Base-by-base conservation (phyloP, 1,284 basidiomycete genomes). In the Ceratobasidium sp. region DNA sequence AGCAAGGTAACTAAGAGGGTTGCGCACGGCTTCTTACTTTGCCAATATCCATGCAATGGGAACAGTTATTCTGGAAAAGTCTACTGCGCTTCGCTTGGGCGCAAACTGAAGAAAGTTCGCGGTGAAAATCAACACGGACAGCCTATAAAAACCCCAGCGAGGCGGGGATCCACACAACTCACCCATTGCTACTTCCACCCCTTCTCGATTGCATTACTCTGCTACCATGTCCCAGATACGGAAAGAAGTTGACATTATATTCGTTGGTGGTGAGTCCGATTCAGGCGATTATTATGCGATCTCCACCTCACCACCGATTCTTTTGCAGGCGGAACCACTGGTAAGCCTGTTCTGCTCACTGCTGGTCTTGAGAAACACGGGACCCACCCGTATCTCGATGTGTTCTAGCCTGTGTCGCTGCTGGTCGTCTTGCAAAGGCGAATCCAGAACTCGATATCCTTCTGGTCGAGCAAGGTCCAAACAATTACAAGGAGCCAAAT, bases 401-500 rank as follows among this genome's bases (percentile, higher is more conserved):
- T 6, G 21, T 50, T 23, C 13, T 33, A 66, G 62, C 52, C 2
- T 66, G 62, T 27, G 52, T 19, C 21, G 27, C 62, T 1, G 62
- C 62, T 23, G 53, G 62, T 8, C 36, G 62, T 16, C 62, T 66
- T 25, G 62, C 62, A n/a, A 42, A 36, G 1, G 62, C 62, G 14
- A 66, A 66, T 13, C 62, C 62, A 21, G 52, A 21, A 2, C 62
- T 66, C 14, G 41, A 56, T 14, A 56, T 66, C 21, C 41, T 66
- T 19, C 21, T 66, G 6, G 41, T 66, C 11, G 62, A 66, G 19
- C 62, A 56, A 56, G 62, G 62, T 0, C 62, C 62, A 27, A 52
- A 66, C 29, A 66, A 66, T n/a, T 36, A 54, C 5, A 21, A 56
- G 36, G 42, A 66, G 1, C 41, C 62, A 11, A 16, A 36, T 5